Conservation (phyloP, 2,329 filamentous ascomycete species). For the Elsinoe batatas region DNA sequence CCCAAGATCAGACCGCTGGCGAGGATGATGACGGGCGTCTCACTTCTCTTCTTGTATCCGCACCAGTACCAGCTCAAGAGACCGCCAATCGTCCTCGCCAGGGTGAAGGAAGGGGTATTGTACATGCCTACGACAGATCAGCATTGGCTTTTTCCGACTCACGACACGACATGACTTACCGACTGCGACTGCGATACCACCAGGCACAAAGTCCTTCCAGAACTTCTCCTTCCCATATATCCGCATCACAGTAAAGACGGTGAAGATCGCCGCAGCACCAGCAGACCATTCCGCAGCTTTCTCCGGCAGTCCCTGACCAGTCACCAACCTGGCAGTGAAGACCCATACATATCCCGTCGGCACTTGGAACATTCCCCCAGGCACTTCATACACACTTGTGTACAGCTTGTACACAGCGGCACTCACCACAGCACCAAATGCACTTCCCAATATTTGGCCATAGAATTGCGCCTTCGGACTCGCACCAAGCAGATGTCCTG, state of each 20-base stretch:
- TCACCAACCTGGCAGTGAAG: conserved; percentile 87
- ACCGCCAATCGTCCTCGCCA: conserved; percentile 78
- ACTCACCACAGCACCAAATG: conserved; percentile 74
- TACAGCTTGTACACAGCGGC: conserved; percentile 85
- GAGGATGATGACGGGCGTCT: conserved; percentile 78
- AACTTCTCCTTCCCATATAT: conserved; percentile 41
- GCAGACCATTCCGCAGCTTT: conserved; percentile 75
- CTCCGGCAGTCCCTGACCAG: conserved; percentile 73
- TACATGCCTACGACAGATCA: conserved; percentile 62
- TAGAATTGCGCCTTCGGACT: conserved; percentile 93
- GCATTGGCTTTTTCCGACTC: neutral
- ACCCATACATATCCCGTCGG: conserved; percentile 97
- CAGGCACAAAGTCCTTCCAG: conserved; percentile 73
- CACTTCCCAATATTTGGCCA: conserved; percentile 85
- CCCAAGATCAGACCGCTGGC: conserved; percentile 85
- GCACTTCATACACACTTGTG: conserved; percentile 78
- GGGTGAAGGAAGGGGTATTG: conserved; percentile 90
- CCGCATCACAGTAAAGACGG: conserved; percentile 58
- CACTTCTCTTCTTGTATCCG: conserved; percentile 41
- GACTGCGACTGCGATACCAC: conserved; percentile 91
- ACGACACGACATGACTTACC: conserved; percentile 41
- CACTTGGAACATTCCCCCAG: conserved; percentile 82
- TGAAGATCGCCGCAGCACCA: conserved; percentile 65
- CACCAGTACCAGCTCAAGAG: conserved; percentile 70
- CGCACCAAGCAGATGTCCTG: conserved; percentile 83